Base-by-base conservation (phyloP, 2,329 filamentous ascomycete species). In the Bipolaris oryzae region DNA sequence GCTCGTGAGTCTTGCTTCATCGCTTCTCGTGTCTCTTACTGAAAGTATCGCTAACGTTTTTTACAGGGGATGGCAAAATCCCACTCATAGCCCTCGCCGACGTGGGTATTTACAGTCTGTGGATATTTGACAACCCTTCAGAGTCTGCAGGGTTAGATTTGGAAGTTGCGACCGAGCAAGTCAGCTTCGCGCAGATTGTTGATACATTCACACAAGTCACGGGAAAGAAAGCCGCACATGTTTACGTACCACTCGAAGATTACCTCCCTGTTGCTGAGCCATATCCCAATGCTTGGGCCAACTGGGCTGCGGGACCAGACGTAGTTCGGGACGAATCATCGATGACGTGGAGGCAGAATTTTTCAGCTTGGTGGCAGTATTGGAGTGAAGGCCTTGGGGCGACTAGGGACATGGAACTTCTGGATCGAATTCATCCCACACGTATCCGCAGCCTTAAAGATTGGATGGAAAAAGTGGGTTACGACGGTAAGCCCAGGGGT, bases 371-470 rank as follows among this genome's bases (percentile, higher is more conserved):
- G 61, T 85, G 81, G 79, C 28, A 51, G 50, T 20, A 46, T 16
- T 15, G 78, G 78, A 1, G 59, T 84, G 3, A 39, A 63, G 83
- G 2, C 64, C 66, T 53, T 73, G 81, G 47, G 78, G 85, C 62
- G 84, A 83, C 62, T 70, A 62, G 13, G 9, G 37, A 39, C 10
- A 39, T 39, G 37, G 37, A 39, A 39, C 58, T 84, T 16, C 67
- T 85, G 39, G 82, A 85, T 63, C 76, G 81, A 68, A 84, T 85
- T 46, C 76, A 81, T 63, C 82, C 83, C 0, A 64, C 63, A 1
- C 72, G 83, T 15, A 79, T 82, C 54, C 76, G 68, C 61, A 80
- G 34, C 35, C 11, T 21, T 13, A 18, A 39, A 25, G 34, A 48
- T 5, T 38, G 34, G 45, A 16, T 48, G 23, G 9, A 16, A 16